Base-by-base conservation (phyloP, 352 stramenopile species). In the Globisporangium mamillatum region DNA sequence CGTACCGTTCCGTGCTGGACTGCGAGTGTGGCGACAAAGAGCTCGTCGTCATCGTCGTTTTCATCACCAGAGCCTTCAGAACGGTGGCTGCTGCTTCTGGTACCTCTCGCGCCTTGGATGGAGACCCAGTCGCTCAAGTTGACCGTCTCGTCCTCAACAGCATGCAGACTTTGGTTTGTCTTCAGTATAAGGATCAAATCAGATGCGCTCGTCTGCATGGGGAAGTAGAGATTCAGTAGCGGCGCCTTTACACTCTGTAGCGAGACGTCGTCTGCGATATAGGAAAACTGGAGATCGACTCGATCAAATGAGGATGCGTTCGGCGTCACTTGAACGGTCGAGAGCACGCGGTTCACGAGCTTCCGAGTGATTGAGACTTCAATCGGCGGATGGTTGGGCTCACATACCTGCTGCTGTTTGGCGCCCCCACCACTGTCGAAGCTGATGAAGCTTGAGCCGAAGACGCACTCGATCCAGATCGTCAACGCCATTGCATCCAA, bases 341-440 rank as follows among this genome's bases (percentile, higher is more conserved):
- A 54, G 22, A 71, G 66, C 36, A 71, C 58, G n/a, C 66, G 66
- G 12, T 66, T 71, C 27, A 48, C 41, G 48, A 38, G 44, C 12
- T 52, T 57, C 20, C 29, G 48, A 32, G 66, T 66, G 1, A 59
- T 66, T n/a, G 29, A 0, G 32, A 71, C 27, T 18, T 3, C 58
- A 16, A 66, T 46, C 8, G 22, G 59, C 1, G 48, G 16, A 16
- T 71, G 44, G 9, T 55, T n/a, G 18, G 66, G 66, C 34, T 54
- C 58, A 18, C 66, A 67, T 4, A 56, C 48, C 29, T 60, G 34
- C 18, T 25, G 14, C 5, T 66, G 38, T n/a, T 24, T 58, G 18
- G 34, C 16, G 25, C n/a, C 12, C 2, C 4, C 46, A 7, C 24
- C 55, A 14, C 22, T 34, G 32, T 20, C 44, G n/a, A 62, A 63